These are phyloP conservation scores for Fraxinus nigra DNA, from an alignment of 305 asterid genomes.

Conservation along the genomic window DNA sequence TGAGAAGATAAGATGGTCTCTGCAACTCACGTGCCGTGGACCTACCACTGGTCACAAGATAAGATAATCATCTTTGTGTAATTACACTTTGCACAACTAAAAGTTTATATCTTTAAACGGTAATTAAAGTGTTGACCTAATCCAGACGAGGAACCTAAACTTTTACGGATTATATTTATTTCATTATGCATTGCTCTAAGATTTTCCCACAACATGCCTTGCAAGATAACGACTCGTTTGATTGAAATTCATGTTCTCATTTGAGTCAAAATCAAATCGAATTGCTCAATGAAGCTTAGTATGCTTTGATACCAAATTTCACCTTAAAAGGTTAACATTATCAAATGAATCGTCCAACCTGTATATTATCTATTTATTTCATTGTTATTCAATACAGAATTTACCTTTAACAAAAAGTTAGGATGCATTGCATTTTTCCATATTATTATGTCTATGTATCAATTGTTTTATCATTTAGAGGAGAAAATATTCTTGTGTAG, in stretches of 20 bases:
- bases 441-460: not conserved
- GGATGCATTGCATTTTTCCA: not conserved
- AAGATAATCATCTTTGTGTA: not conserved
- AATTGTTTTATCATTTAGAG: not conserved
- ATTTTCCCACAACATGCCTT: not conserved
- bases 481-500: not conserved
- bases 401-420: not conserved
- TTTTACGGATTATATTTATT: not conserved
- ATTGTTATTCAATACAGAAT: not conserved
- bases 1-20: conserved; percentile 24
- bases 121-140: not conserved
- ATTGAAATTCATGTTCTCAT: not conserved
- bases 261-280: not conserved
- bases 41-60: conserved; percentile 15
- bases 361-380: not conserved
- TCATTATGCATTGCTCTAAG: not conserved
- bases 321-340: not conserved
- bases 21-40: conserved; percentile 27
- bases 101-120: not conserved
- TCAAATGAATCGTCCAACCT: not conserved
- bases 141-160: no score
- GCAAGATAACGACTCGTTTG: not conserved
- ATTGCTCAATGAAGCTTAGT: not conserved
- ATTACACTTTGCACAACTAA: not conserved
- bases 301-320: not conserved